phyloP scores from a whole-genome alignment of 2,329 filamentous ascomycete genomes.

The Apiospora hydei region DNA sequence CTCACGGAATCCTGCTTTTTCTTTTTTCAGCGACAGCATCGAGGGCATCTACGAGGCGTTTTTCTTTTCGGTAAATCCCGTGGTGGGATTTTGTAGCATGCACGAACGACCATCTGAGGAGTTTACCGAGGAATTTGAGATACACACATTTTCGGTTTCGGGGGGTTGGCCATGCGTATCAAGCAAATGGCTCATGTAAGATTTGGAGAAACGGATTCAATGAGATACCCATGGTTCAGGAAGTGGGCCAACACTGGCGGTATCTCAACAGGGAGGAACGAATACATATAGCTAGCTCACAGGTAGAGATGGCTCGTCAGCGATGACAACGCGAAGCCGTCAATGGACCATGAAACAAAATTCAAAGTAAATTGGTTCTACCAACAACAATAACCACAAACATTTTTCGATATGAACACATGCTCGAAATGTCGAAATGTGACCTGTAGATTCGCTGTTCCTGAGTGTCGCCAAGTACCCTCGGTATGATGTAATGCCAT shows the following conservation, averaged over 20 bases:
- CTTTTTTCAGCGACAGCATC: conserved; percentile 14
- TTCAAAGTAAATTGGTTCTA: neutral
- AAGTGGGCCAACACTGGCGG: neutral
- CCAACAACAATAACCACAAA: neutral
- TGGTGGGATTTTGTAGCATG: conserved; percentile 15
- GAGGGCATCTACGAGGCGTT: conserved; percentile 21
- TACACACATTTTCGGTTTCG: neutral
- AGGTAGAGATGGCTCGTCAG: conserved; percentile 11
- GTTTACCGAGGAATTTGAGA: conserved; percentile 11
- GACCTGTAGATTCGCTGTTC: neutral
- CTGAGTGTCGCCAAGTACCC: neutral
- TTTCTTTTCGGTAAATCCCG: conserved; percentile 16
- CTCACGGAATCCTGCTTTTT: conserved; percentile 14
- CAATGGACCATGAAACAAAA: neutral
- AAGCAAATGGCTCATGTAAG: conserved; percentile 19
- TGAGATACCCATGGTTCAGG: neutral
- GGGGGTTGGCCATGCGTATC: conserved; percentile 2
- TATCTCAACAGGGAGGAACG: neutral
- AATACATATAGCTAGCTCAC: neutral
- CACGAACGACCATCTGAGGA: conserved; percentile 6
- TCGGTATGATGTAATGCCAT: conserved; percentile 8
- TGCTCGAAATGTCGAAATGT: neutral
- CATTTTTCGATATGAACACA: neutral
- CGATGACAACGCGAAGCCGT: conserved; percentile 2
- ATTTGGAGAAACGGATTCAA: neutral